A percentile compares a stretch with the other conserved stretches of the same genome.
Conservation (phyloP, 257 asterid genomes). For the Solanum appendiculatum region DNA sequence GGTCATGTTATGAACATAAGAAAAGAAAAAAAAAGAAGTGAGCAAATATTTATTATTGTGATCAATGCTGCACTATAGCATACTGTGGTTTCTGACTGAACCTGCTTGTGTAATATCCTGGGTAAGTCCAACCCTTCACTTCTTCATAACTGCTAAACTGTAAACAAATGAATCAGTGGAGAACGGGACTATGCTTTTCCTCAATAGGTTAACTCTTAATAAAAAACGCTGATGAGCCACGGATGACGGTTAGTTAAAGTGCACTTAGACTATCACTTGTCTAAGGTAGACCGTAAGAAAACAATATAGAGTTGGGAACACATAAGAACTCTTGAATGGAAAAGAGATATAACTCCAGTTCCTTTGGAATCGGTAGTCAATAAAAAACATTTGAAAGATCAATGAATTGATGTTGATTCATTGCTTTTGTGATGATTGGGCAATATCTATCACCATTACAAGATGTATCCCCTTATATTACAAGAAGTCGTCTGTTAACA, state of each 20-base stretch:
- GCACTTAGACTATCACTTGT: not conserved
- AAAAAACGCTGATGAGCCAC: not conserved
- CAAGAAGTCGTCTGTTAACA: not conserved
- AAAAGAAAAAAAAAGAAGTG: not conserved
- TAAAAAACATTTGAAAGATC: not conserved
- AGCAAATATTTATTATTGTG: not conserved
- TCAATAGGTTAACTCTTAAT: not conserved
- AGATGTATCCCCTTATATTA: not conserved
- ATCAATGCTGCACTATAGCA: not conserved
- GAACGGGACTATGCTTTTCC: not conserved
- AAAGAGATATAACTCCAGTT: not conserved
- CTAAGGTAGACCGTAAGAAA: not conserved
- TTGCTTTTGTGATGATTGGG: not conserved
- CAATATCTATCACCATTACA: not conserved
- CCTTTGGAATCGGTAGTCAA: not conserved
- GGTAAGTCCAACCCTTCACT: not conserved
- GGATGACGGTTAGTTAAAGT: not conserved
- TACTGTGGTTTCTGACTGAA: not conserved
- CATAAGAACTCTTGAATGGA: not conserved
- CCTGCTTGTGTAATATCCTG: not conserved
- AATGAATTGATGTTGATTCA: not conserved
- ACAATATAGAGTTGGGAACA: not conserved
- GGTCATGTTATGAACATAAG: not conserved
- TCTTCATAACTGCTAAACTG: not conserved
- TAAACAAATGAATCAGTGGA: not conserved